Evolutionary conservation across 495 filamentous ascomycete genomes (phyloP), one percentile per base, ranked within the genome.

Genomic region (Glarea lozoyensis): DNA sequence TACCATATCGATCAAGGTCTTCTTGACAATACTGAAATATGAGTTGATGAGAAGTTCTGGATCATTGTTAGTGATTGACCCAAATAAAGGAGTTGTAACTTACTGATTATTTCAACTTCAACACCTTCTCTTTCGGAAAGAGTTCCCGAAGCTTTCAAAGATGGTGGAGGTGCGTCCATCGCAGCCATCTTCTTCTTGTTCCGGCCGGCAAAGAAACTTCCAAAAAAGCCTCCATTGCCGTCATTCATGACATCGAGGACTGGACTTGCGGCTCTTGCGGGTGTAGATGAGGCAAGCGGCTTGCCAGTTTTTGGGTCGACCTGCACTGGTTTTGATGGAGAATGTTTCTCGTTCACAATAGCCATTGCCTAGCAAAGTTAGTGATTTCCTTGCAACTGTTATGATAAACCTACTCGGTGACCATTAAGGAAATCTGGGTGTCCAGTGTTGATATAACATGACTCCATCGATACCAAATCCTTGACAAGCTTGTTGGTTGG

Each of bases 171-270:
- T 27, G 93, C 69, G 55, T 97, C 93, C 93, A 97, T 97, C 43
- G 90, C 88, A 17, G 93, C 93, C 75, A 94, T 88, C 81, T 94
- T 97, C 81, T 97, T 99, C 78, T 97, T 99, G 63, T 96, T 97
- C 75, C 95, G 97, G 42, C 81, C 84, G 4, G 89, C 88, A 63
- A 94, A 96, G 75, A 97, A 97, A 60, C 84, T 90, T 45, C 90
- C 89, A 60, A 96, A 96, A 73, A 97, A 99, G 41, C 88, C 86
- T 38, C 73, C 63, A 53, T 79, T 75, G 30, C 79, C 76, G 10
- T 63, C 69, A 2, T 71, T 65, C 12, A 68, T 57, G 27, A 55
- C 59, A 48, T 79, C 79, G 4, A 73, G 49, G 6, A 75, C 79
- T 7, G 80, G 80, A 54, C 84, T 90, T 39, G 76, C 75, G 25